phyloP scores from a whole-genome alignment of 140 eudicot species.

The Oenanthe javanica region DNA sequence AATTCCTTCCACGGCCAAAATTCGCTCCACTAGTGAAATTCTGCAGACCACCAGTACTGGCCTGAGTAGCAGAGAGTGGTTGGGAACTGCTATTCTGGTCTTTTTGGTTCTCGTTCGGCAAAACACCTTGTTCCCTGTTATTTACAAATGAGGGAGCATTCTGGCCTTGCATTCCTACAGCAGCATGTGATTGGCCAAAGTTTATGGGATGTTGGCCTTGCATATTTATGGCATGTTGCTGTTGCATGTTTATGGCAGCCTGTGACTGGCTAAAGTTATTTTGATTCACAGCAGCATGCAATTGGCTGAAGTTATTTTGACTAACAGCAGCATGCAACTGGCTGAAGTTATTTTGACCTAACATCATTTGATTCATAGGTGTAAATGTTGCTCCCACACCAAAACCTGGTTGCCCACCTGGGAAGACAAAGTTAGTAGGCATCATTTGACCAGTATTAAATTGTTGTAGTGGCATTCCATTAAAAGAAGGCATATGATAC shows the following conservation, averaged over 20 bases:
- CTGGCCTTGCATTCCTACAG: background rate
- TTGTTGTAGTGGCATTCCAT: constrained; percentile 41
- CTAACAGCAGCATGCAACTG: background rate
- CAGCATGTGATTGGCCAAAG: constrained; percentile 1
- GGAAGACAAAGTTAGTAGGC: constrained; percentile 29
- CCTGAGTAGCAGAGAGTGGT: constrained; percentile 20
- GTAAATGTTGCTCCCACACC: constrained; percentile 31
- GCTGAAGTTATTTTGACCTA: background rate
- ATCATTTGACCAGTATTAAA: constrained; percentile 35
- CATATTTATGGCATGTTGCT: constrained; percentile 11
- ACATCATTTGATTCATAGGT: constrained; percentile 30
- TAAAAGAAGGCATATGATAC: constrained; percentile 27
- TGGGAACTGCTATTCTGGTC: constrained; percentile 22
- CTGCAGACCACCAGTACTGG: constrained; percentile 13
- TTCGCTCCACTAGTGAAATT: constrained; percentile 24
- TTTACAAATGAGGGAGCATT: constrained; percentile 17
- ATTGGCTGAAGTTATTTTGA: constrained; percentile 11
- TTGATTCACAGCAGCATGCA: background rate
- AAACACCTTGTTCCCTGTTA: constrained; percentile 11
- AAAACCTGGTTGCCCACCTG: constrained; percentile 32
- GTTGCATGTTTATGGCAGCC: constrained; percentile 18
- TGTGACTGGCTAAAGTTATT: constrained; percentile 15
- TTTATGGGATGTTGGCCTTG: constrained; percentile 9
- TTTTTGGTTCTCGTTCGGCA: constrained; percentile 23
- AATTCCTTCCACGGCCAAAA: constrained; percentile 40